Evolutionary conservation across 2,329 filamentous ascomycete genomes (phyloP), one percentile per base, ranked within the genome.

Genomic region (Periconia digitata): DNA sequence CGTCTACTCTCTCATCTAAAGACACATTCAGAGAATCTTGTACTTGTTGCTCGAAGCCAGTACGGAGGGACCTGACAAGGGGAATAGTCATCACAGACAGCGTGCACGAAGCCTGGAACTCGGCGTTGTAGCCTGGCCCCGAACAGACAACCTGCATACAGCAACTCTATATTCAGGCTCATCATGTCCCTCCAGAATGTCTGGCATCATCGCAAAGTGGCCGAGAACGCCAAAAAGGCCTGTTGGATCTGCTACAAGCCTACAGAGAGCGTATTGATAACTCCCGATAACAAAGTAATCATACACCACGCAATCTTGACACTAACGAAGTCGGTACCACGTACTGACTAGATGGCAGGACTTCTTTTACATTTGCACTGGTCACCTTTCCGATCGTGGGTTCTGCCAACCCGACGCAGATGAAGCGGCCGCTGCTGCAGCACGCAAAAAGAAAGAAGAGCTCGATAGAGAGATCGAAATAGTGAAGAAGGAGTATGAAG

Each of bases 201-300:
- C 23, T 97, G 92, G 74, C 85, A 89, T 55, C 87, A 92, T 56
- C 88, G 92, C 42, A 89, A 85, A 59, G 92, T 97, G 29, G 91
- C 91, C 12, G 90, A 95, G 23, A 82, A 84, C n/a, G 82, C 87
- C 1, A 82, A 89, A 12, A 95, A 89, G 72, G 79, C 89, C 42
- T 99, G 94, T 73, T 87, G 90, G 72, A 84, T 97, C 54, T 97
- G 94, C 79, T 95, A 87, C 77, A 95, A 94, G 73, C 87, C 89
- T 8, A 90, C 86, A 50, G 84, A 86, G 6, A 95, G 87, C 56
- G 92, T 97, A 16, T 78, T 99, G 46, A 89, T 96, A 59, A 95
- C 91, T 8, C 83, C 89, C 0, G 91, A 95, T 63, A 92, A 90
- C 64, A 94, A 92, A 84, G 92, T 94, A 74, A 41, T n/a, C n/a